These are phyloP conservation scores for button mushroom (Agaricus bisporus) DNA, from an alignment of 768 basidiomycete species.

Conservation along the genomic window DNA sequence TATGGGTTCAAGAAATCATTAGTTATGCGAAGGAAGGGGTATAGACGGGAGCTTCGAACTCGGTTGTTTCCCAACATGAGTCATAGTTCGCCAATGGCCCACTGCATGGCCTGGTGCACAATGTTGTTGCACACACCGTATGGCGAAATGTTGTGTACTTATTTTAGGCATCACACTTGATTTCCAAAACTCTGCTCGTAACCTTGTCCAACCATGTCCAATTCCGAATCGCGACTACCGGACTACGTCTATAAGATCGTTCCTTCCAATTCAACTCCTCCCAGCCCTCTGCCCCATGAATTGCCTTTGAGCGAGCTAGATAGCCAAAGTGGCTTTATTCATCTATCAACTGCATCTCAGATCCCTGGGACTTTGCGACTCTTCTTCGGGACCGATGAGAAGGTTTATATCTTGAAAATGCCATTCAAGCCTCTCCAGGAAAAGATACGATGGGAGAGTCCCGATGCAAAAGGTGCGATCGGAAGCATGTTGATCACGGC, in stretches of 20 bases:
- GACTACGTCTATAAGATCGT: slow-evolving; percentile 61
- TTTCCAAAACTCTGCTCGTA: background rate
- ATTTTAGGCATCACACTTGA: too few relatives aligned
- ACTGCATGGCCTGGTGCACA: too few relatives aligned
- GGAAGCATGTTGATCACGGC: background rate
- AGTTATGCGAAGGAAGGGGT: too few relatives aligned
- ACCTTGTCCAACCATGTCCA: background rate
- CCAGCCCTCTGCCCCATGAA: slow-evolving; percentile 32
- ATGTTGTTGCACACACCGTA: too few relatives aligned
- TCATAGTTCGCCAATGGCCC: too few relatives aligned
- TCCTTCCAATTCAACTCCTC: slow-evolving; percentile 32
- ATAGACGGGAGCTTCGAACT: too few relatives aligned
- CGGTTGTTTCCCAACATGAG: too few relatives aligned
- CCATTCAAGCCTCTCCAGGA: slow-evolving; percentile 32
- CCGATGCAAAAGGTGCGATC: slow-evolving; percentile 20
- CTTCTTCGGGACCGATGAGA: slow-evolving; percentile 37
- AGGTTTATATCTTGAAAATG: slow-evolving; percentile 38
- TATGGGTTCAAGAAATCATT: too few relatives aligned
- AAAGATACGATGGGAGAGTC: slow-evolving; percentile 44
- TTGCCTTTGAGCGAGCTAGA: slow-evolving; percentile 50
- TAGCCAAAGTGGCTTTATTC: slow-evolving; percentile 40
- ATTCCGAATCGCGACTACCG: slow-evolving; percentile 23
- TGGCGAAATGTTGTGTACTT: too few relatives aligned
- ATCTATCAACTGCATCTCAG: slow-evolving; percentile 50
- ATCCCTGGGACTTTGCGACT: slow-evolving; percentile 37